These are phyloP conservation scores for Dalechampia spathulata DNA, from an alignment of 441 rosid genomes.

Conservation along the genomic window DNA sequence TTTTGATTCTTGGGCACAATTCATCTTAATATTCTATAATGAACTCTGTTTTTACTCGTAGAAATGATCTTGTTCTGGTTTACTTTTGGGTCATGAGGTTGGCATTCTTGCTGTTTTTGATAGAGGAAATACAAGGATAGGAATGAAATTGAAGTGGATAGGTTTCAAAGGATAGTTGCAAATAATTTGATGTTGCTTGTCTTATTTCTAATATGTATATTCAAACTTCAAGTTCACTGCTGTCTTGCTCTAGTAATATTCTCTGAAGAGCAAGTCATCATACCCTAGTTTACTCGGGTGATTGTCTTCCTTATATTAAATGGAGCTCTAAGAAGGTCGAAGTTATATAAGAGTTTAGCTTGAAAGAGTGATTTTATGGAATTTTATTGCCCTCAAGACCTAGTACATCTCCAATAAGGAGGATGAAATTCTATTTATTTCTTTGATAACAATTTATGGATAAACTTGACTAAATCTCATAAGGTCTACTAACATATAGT, in stretches of 20 bases:
- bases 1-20: too few relatives aligned
- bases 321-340: neutral
- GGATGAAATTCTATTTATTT: too few relatives aligned
- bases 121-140: neutral
- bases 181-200: neutral
- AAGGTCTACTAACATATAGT: neutral
- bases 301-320: neutral
- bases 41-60: too few relatives aligned
- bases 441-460: neutral
- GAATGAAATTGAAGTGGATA: neutral
- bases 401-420: too few relatives aligned
- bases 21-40: too few relatives aligned
- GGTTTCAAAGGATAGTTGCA: neutral
- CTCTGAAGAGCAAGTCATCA: neutral
- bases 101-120: neutral
- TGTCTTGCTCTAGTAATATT: neutral
- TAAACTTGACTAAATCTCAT: neutral
- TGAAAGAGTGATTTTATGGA: neutral
- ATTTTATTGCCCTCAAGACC: too few relatives aligned
- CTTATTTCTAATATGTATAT: neutral
- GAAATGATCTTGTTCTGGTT: too few relatives aligned
- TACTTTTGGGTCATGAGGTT: too few relatives aligned
- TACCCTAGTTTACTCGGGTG: neutral
- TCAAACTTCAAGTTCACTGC: neutral
- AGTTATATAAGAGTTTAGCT: neutral